Evolutionary conservation across 768 basidiomycete species (phyloP).

Genomic region (Dacryopinax spathularia): DNA sequence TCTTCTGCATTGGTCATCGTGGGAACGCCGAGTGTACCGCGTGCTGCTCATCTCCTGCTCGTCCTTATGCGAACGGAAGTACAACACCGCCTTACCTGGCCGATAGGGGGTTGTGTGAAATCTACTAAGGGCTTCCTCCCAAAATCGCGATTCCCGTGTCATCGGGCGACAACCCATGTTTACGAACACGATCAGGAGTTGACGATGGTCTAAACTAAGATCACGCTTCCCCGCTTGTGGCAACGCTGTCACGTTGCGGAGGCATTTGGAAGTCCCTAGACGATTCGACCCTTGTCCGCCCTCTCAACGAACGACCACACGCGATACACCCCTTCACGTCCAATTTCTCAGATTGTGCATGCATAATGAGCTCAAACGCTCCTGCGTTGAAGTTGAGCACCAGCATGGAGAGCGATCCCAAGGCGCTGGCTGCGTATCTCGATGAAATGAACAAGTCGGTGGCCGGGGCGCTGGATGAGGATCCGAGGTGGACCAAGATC

Average conservation of each 20-base stretch:
- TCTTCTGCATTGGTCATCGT: too few relatives aligned
- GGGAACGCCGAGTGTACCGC: too few relatives aligned
- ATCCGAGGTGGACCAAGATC: slow-evolving; percentile 1
- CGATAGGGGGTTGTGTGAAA: too few relatives aligned
- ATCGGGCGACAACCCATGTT: too few relatives aligned
- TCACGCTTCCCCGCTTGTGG: too few relatives aligned
- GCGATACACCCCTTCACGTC: not conserved
- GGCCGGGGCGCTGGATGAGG: not conserved
- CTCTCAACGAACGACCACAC: not conserved
- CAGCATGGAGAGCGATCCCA: not conserved
- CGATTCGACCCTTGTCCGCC: not conserved
- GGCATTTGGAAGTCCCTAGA: not conserved
- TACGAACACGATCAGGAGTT: too few relatives aligned
- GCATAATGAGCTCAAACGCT: slow-evolving; percentile 2
- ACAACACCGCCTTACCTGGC: too few relatives aligned
- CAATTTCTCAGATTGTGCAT: not conserved
- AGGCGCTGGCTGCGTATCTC: not conserved
- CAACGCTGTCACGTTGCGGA: not conserved
- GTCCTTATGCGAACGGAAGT: too few relatives aligned
- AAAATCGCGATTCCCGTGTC: too few relatives aligned
- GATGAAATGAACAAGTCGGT: slow-evolving; percentile 1
- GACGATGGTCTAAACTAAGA: not conserved
- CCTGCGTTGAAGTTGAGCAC: not conserved
- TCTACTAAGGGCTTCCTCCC: too few relatives aligned
- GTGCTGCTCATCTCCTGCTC: too few relatives aligned